Evolutionary conservation across 345 rosid species (phyloP).

Genomic region (Hirschfeldia incana): DNA sequence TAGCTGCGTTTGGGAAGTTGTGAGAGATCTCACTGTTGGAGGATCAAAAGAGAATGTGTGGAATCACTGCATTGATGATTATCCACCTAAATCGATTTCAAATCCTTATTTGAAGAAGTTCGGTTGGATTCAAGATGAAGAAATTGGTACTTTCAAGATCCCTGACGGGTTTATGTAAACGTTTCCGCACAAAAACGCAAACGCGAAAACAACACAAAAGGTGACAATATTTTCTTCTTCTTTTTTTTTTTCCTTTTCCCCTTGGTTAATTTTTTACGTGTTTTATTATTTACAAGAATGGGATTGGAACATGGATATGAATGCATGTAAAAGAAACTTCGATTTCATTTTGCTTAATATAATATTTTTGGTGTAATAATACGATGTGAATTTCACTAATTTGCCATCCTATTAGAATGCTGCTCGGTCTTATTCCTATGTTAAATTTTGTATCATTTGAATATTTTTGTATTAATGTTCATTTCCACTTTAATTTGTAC

Average conservation of each 20-base stretch:
- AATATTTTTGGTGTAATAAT: slow-evolving; percentile 1
- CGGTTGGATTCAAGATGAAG: slow-evolving; percentile 93
- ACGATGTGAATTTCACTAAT: slow-evolving; percentile 19
- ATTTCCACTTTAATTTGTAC: slow-evolving; percentile 5
- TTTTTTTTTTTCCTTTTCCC: background rate
- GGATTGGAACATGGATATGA: slow-evolving; percentile 17
- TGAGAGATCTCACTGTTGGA: slow-evolving; percentile 38
- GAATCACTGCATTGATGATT: slow-evolving; percentile 63
- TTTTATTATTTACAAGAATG: background rate
- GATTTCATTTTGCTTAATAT: slow-evolving; percentile 12
- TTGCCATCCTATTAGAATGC: slow-evolving; percentile 19
- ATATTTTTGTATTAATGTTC: slow-evolving; percentile 22
- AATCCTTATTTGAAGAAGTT: slow-evolving; percentile 84
- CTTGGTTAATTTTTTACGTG: slow-evolving; percentile 7
- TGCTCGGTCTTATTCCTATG: slow-evolving; percentile 4
- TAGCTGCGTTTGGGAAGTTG: slow-evolving; percentile 67
- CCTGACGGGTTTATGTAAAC: slow-evolving; percentile 47
- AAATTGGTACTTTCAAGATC: slow-evolving; percentile 59
- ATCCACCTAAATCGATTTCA: slow-evolving; percentile 67
- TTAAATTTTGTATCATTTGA: background rate
- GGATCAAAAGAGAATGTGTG: slow-evolving; percentile 63
- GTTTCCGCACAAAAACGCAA: slow-evolving; percentile 22
- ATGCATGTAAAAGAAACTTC: slow-evolving; percentile 24
- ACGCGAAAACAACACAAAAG: slow-evolving; percentile 26
- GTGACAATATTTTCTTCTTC: slow-evolving; percentile 28